Conservation (phyloP, 192 early-diverging fungal genomes). For the Umbelopsis vinacea region DNA sequence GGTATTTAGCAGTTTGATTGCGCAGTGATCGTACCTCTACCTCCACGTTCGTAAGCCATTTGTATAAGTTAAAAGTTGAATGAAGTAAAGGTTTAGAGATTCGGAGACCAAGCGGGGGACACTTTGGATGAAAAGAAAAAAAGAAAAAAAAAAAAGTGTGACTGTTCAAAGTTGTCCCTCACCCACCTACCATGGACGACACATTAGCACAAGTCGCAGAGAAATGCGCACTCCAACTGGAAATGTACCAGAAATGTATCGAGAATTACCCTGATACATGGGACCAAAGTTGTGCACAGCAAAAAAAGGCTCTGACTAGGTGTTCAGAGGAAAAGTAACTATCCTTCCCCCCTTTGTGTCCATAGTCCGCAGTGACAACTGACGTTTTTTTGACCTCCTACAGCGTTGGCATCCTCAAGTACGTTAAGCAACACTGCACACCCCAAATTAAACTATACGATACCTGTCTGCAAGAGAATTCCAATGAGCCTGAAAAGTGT, state of each 20-base stretch:
- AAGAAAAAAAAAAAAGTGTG: constrained; percentile 19
- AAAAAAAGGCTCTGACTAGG: constrained; percentile 58
- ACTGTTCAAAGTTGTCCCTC: background rate
- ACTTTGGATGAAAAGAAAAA: background rate
- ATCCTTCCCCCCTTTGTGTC: background rate
- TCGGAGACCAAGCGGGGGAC: constrained; percentile 20
- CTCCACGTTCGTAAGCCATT: constrained; percentile 22
- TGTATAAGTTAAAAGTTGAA: background rate
- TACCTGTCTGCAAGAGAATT: constrained; percentile 51
- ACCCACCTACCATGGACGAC: constrained; percentile 44
- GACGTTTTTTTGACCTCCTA: background rate
- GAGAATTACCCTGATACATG: constrained; percentile 57
- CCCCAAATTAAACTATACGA: constrained; percentile 58
- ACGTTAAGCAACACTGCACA: constrained; percentile 59
- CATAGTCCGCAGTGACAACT: background rate
- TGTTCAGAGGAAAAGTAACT: constrained; percentile 65
- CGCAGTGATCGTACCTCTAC: background rate
- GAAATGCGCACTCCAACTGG: constrained; percentile 60
- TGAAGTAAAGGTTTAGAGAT: constrained; percentile 1
- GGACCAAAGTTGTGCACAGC: constrained; percentile 57
- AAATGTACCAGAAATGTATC: constrained; percentile 59
- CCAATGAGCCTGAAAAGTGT: constrained; percentile 53
- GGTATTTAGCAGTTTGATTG: background rate
- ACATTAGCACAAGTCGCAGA: constrained; percentile 59
- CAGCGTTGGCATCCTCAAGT: constrained; percentile 61